phyloP scores from a whole-genome alignment of 805 yeast species.

The Lachancea thermotolerans region DNA sequence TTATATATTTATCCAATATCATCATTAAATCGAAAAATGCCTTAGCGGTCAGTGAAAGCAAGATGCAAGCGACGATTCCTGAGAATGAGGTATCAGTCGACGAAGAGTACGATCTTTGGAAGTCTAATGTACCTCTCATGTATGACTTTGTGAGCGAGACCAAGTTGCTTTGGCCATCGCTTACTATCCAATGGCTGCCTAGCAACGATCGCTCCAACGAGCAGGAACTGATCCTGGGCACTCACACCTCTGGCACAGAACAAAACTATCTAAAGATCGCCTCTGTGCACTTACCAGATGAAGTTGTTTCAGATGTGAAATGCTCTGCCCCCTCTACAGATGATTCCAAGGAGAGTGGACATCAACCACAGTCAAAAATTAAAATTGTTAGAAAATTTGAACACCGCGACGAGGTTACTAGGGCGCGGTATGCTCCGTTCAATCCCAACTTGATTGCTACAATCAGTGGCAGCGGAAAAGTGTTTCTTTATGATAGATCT shows the following conservation, averaged over 20 bases:
- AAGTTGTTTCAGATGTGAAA: conserved; percentile 19
- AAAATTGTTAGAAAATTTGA: conserved; percentile 54
- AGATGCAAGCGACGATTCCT: conserved; percentile 1
- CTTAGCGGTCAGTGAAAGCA: not conserved
- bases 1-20: no score
- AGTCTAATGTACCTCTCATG: conserved; percentile 74
- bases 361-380: conserved; percentile 39
- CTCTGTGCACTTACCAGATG: conserved; percentile 48
- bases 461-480: conserved; percentile 60
- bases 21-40: no score
- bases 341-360: conserved; percentile 14
- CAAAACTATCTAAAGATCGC: conserved; percentile 61
- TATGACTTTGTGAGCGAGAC: conserved; percentile 79
- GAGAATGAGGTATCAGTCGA: conserved; percentile 27
- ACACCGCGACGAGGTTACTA: conserved; percentile 60
- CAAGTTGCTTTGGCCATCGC: conserved; percentile 74
- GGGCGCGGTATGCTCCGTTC: conserved; percentile 68
- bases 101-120: conserved; percentile 71
- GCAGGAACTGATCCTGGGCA: conserved; percentile 56
- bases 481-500: conserved; percentile 44
- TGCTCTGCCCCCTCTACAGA: conserved; percentile 20
- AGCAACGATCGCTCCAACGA: conserved; percentile 26
- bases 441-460: conserved; percentile 51
- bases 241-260: conserved; percentile 69
- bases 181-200: conserved; percentile 75